phyloP scores from a whole-genome alignment of 371 early-diverging fungal genomes.

The Fennellomyces sp. region DNA sequence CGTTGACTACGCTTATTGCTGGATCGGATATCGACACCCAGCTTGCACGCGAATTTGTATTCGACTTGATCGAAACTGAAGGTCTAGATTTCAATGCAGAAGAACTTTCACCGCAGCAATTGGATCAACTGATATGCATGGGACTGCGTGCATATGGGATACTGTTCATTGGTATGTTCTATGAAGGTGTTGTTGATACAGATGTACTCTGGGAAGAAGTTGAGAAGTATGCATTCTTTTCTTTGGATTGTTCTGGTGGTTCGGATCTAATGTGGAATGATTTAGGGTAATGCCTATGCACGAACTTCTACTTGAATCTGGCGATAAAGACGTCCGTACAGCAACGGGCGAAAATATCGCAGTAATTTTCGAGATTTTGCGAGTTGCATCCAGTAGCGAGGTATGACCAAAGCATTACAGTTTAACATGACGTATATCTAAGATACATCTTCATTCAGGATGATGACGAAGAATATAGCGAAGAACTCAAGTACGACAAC shows the following conservation, averaged over 20 bases:
- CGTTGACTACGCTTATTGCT: slow-evolving; percentile 66
- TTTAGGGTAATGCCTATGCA: slow-evolving; percentile 47
- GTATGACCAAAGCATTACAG: not conserved
- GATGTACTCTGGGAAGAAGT: slow-evolving; percentile 49
- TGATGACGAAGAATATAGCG: slow-evolving; percentile 43
- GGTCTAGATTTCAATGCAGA: slow-evolving; percentile 41
- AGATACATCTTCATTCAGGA: slow-evolving; percentile 2
- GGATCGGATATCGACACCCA: slow-evolving; percentile 62
- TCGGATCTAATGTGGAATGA: too few relatives aligned
- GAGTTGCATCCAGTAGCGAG: slow-evolving; percentile 10
- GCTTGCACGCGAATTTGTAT: slow-evolving; percentile 35
- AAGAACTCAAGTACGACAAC: slow-evolving; percentile 54
- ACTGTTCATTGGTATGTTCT: slow-evolving; percentile 53
- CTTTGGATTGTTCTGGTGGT: slow-evolving; percentile 2
- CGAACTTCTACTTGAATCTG: slow-evolving; percentile 59
- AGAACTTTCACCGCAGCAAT: slow-evolving; percentile 23
- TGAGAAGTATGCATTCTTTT: slow-evolving; percentile 33
- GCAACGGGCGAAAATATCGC: slow-evolving; percentile 82
- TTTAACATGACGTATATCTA: not conserved
- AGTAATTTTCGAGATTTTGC: slow-evolving; percentile 60
- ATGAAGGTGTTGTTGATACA: slow-evolving; percentile 40
- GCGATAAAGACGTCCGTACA: slow-evolving; percentile 70
- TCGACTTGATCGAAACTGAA: slow-evolving; percentile 45
- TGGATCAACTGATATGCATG: slow-evolving; percentile 33
- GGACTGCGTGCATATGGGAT: slow-evolving; percentile 55